phyloP scores from a whole-genome alignment of 441 rosid genomes.

The Gossypium trilobum region DNA sequence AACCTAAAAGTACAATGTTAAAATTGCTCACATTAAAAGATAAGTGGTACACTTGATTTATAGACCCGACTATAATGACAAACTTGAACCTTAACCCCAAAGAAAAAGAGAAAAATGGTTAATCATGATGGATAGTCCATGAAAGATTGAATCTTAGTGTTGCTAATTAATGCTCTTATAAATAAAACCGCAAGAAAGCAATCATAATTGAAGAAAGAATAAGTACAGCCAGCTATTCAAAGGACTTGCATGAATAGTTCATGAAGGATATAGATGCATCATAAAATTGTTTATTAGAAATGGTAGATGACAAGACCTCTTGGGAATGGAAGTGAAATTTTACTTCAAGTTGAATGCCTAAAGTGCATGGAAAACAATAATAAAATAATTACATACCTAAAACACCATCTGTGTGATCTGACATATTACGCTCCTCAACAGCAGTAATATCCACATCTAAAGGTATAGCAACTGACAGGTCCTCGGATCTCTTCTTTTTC shows the following conservation, averaged over 20 bases:
- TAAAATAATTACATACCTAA: conserved; percentile 35
- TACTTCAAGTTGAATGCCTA: not conserved
- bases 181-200: not conserved
- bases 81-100: not conserved
- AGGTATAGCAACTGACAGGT: conserved; percentile 26
- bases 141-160: not conserved
- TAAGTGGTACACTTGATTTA: not conserved
- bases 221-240: not conserved
- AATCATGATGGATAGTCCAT: not conserved
- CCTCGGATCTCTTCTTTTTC: conserved; percentile 27
- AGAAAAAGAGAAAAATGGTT: not conserved
- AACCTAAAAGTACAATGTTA: conserved; percentile 1
- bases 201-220: not conserved
- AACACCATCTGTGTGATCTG: conserved; percentile 39
- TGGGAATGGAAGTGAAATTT: not conserved
- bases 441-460: conserved; percentile 27
- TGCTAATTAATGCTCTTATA: not conserved
- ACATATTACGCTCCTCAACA: conserved; percentile 30
- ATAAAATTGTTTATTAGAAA: conserved; percentile 2
- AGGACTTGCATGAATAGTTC: not conserved
- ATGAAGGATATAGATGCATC: not conserved
- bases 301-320: not conserved
- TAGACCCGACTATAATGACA: not conserved
- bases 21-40: not conserved
- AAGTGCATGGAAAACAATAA: not conserved